A percentile compares a stretch with the other conserved stretches of the same genome.
Conservation (phyloP, 2,329 filamentous ascomycete genomes). For the Hypoxylon sp. region DNA sequence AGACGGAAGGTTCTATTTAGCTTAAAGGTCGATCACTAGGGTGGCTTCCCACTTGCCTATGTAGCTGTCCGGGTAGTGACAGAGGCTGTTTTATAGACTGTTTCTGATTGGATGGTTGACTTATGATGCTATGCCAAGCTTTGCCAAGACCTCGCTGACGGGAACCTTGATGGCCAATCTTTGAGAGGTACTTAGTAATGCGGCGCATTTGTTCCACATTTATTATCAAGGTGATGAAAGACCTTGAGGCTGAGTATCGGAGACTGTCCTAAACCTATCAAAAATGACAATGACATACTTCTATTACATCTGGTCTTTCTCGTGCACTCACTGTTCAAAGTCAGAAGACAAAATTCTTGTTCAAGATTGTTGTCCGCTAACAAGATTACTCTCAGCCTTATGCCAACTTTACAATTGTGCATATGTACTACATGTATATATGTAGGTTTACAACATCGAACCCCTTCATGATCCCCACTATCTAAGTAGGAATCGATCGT, state of each 20-base stretch:
- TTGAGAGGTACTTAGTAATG: conserved; percentile 35
- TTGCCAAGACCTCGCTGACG: conserved; percentile 32
- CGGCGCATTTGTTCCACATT: conserved; percentile 21
- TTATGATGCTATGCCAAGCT: conserved; percentile 48
- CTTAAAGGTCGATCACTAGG: conserved; percentile 23
- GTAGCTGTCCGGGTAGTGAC: conserved; percentile 29
- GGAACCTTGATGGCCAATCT: conserved; percentile 51
- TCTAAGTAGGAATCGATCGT: conserved; percentile 10
- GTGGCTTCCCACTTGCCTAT: conserved; percentile 24
- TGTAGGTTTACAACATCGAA: conserved; percentile 3
- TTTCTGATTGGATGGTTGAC: conserved; percentile 45
- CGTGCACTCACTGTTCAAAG: not conserved
- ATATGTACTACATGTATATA: too few relatives aligned
- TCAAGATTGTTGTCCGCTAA: not conserved
- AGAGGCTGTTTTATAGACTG: conserved; percentile 32
- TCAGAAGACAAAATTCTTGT: not conserved
- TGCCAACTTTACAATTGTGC: not conserved
- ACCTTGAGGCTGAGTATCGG: conserved; percentile 23
- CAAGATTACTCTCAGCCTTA: conserved; percentile 11
- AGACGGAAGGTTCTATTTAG: conserved; percentile 39
- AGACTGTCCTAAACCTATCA: not conserved
- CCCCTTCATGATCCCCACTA: conserved; percentile 19
- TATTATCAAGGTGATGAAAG: conserved; percentile 31
- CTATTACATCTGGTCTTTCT: not conserved
- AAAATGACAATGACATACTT: not conserved